Base-by-base conservation (phyloP, 768 basidiomycete species). In the Suillus ampliporus region DNA sequence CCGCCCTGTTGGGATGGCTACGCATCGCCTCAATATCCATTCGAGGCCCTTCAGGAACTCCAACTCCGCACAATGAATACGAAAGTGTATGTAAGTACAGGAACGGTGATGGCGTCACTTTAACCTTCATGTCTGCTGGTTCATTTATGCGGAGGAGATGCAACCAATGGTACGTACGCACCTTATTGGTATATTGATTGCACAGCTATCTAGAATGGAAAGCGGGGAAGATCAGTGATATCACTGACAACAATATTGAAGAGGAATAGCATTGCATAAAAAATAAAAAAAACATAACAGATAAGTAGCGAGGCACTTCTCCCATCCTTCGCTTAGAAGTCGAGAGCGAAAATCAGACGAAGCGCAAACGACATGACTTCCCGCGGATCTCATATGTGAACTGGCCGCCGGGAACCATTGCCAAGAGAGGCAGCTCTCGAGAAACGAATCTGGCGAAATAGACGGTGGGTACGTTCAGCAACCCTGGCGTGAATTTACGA, bases 21-120 rank as follows among this genome's bases (percentile, higher is more conserved):
- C 73, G 73, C 75, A 54, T 82, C 79, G 63, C 74, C 78, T 5
- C 76, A 72, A 26, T 76, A 76, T 63, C 71, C 73, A 44, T 74
- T 76, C 13, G 76, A 57, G 48, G 31, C 23, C 47, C 57, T 58
- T 40, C 58, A 62, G 38, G 61, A 57, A 47, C 52, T 57, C 19
- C 31, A 52, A 51, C 50, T 51, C 50, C 28, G 28, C 28, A 19
- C 50, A 53, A 59, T 35, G 53, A 40, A 19, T 47, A 47, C 34
- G 34, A 35, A 13, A 59, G 15, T 52, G 46, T n/a, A 60, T 31
- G 58, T 60, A 60, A 52, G 58, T 57, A 15, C 53, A 54, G 53
- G 53, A 54, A 54, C 53, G 23, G 37, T 37, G 48, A 26, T 56
- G 37, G 54, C 54, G 54, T 56, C 38, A 56, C 54, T 56, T 56